Base-by-base conservation (phyloP, 1,284 basidiomycete species). In the Pseudomicrostroma phylloplanum region DNA sequence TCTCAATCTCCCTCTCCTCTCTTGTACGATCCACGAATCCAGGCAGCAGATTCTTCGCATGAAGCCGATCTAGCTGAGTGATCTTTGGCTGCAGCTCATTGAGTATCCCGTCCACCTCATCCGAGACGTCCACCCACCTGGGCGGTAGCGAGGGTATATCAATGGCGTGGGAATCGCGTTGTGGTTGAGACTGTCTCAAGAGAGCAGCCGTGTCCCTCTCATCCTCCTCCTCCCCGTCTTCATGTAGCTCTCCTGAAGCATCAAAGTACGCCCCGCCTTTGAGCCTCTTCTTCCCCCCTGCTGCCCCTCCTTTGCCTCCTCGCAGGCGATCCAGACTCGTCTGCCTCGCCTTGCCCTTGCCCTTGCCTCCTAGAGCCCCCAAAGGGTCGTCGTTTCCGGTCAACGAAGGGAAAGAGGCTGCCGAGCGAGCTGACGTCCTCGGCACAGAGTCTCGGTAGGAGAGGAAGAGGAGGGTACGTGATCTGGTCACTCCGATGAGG, bases 1-100 rank as follows among this genome's bases (percentile, higher is more conserved):
- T 79, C 77, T 97, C 91, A 67, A 99, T 99, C 79, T 96, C 92
- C 68, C 87, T 85, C 81, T 98, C 94, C 81, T 98, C 93, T 15
- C 86, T 86, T 1, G 89, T 85, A 61, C 94, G 89, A 84, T 99
- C 96, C 75, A 90, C 86, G 79, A 99, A 99, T 1, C 92, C 92
- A 64, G 96, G 96, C 2, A 98, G 85, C 59, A 90, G 88, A 80
- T 97, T 93, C 80, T 92, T 96, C 65, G 92, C 89, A 73, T 98
- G 93, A 9, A 99, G 85, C 78, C 89, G 92, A 79, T 97, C 93
- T 76, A 78, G 96, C 89, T 93, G 72, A 2, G 66, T 60, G 51
- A 77, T 72, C 21, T 25, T 17, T 1, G 75, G 73, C 36, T 60
- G 57, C 12, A 75, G 64, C 17, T 62, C 51, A 15, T 58, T 6